phyloP scores from a whole-genome alignment of 2,329 filamentous ascomycete genomes.

The Thelonectria blattea region DNA sequence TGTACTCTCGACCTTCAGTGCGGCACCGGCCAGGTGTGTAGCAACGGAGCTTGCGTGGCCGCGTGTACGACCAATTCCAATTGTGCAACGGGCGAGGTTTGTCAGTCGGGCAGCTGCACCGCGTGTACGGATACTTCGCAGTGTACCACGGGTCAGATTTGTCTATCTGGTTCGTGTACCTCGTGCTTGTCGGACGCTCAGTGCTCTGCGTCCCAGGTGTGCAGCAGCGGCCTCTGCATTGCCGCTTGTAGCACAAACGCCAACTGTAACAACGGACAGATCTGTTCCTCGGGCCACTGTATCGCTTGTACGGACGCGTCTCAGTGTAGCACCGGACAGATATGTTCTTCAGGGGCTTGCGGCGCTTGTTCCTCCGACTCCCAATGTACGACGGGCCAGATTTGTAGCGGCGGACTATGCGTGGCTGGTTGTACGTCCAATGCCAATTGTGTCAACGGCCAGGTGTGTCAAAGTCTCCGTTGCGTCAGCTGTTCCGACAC shows the following conservation, averaged over 20 bases:
- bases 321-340: constrained; percentile 11
- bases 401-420: constrained; percentile 16
- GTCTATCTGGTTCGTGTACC: constrained; percentile 2
- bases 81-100: constrained; percentile 5
- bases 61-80: constrained; percentile 1
- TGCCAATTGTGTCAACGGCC: constrained; percentile 11
- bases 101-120: constrained; percentile 1
- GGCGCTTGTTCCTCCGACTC: constrained; percentile 3
- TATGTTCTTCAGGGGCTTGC: constrained; percentile 15
- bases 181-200: not conserved
- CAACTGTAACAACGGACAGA: constrained; percentile 8
- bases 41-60: not conserved
- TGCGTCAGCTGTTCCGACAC: constrained; percentile 10
- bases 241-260: constrained; percentile 11
- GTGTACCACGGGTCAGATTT: constrained; percentile 9
- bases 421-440: constrained; percentile 4
- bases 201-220: constrained; percentile 2
- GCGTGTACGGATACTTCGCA: not conserved
- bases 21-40: not conserved
- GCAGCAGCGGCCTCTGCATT: constrained; percentile 14
- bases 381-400: constrained; percentile 12
- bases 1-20: not conserved
- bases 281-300: not conserved
- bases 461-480: constrained; percentile 8
- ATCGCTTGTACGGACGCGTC: constrained; percentile 3